Evolutionary conservation across 108 stramenopile genomes (phyloP).

Genomic region (Pseudonitzschia multiseries): DNA sequence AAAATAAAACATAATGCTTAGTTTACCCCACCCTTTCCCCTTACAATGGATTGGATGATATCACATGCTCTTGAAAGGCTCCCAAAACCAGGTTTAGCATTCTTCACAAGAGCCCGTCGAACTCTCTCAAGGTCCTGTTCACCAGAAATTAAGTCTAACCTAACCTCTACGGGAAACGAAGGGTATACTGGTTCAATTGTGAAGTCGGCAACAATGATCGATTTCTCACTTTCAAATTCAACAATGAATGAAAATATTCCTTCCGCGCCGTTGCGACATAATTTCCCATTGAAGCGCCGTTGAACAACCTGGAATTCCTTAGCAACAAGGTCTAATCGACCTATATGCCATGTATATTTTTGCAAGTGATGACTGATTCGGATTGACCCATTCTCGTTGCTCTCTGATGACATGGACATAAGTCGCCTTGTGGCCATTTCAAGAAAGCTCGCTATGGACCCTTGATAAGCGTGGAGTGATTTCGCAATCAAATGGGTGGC

Average conservation of each 20-base stretch:
- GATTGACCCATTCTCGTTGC: background rate
- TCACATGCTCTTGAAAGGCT: constrained; percentile 65
- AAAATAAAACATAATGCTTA: too few relatives aligned
- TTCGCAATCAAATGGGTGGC: background rate
- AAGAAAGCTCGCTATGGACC: constrained; percentile 13
- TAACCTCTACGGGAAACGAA: constrained; percentile 50
- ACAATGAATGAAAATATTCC: constrained; percentile 39
- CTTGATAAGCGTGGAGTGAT: constrained; percentile 4
- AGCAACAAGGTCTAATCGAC: constrained; percentile 37
- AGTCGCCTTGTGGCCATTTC: background rate
- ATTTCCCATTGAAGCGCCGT: constrained; percentile 29
- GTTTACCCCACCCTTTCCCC: background rate
- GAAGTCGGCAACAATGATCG: constrained; percentile 46
- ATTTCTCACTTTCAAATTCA: constrained; percentile 35
- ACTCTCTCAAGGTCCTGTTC: constrained; percentile 50
- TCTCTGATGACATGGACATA: background rate
- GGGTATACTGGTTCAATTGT: constrained; percentile 60
- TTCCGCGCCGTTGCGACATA: constrained; percentile 15
- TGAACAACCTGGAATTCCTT: constrained; percentile 37
- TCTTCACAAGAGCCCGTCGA: constrained; percentile 45
- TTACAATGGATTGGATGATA: constrained; percentile 42
- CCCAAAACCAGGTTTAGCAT: constrained; percentile 71
- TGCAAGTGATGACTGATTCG: constrained; percentile 18
- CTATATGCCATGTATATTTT: constrained; percentile 30
- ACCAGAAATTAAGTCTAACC: constrained; percentile 40